Percentiles rank a stretch among this genome's conserved stretches.
phyloP scores from a whole-genome alignment of 768 basidiomycete genomes.

The Leccinum ochraceum region DNA sequence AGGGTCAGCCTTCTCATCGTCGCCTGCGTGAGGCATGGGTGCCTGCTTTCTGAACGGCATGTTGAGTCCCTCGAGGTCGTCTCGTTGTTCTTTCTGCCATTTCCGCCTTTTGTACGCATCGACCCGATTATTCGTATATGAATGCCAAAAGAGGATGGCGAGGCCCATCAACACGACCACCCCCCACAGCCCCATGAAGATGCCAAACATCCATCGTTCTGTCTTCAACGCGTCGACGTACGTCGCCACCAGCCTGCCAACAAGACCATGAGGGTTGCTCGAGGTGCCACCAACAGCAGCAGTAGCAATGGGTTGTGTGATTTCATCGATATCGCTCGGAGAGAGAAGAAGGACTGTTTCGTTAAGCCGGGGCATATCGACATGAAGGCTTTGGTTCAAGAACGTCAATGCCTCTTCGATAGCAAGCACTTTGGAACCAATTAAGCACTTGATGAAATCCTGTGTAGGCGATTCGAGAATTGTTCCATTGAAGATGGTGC shows the following conservation, averaged over 20 bases:
- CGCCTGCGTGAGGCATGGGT: slow-evolving; percentile 21
- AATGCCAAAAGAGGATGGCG: slow-evolving; percentile 68
- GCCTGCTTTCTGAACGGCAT: slow-evolving; percentile 23
- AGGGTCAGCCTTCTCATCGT: slow-evolving; percentile 28
- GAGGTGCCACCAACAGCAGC: slow-evolving; percentile 72
- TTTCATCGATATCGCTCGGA: slow-evolving; percentile 67
- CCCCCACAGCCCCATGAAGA: slow-evolving; percentile 85
- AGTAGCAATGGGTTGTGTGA: slow-evolving; percentile 74
- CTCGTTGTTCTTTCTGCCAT: slow-evolving; percentile 55
- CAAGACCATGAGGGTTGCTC: slow-evolving; percentile 55
- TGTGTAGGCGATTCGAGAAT: slow-evolving; percentile 79
- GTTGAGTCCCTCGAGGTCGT: slow-evolving; percentile 46
- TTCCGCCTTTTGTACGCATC: slow-evolving; percentile 49
- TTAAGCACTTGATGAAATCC: slow-evolving; percentile 85
- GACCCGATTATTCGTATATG: slow-evolving; percentile 51
- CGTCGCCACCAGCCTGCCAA: slow-evolving; percentile 69
- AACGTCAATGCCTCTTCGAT: slow-evolving; percentile 90
- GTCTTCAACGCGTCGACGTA: slow-evolving; percentile 75
- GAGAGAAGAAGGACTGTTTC: slow-evolving; percentile 77
- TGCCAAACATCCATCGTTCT: slow-evolving; percentile 79
- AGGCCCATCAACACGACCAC: slow-evolving; percentile 82
- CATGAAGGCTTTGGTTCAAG: slow-evolving; percentile 81
- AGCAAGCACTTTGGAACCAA: slow-evolving; percentile 88
- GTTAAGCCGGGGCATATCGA: slow-evolving; percentile 80
- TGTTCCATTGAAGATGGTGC: slow-evolving; percentile 78